Conservation (phyloP, 1,284 basidiomycete genomes). For the Apiotrichum akiyoshidainum region DNA sequence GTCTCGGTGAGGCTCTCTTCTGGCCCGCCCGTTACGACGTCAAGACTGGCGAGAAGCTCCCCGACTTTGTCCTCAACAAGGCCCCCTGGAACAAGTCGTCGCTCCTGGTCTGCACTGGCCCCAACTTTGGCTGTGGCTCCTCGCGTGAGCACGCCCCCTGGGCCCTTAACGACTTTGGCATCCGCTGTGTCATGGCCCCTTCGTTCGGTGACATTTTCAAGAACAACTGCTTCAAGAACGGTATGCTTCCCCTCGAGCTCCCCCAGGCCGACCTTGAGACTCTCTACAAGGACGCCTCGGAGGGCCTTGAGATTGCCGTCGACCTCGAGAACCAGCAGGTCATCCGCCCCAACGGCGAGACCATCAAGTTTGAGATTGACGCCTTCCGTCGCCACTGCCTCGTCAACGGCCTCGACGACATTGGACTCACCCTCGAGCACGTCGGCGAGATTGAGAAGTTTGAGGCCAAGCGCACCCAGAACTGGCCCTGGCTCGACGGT, state of each 20-base stretch:
- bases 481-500: slow-evolving; percentile 93
- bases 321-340: slow-evolving; percentile 86
- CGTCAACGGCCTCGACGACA: slow-evolving; percentile 90
- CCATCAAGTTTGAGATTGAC: slow-evolving; percentile 75
- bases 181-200: slow-evolving; percentile 85
- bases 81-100: slow-evolving; percentile 74
- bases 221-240: slow-evolving; percentile 81
- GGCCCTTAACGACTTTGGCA: slow-evolving; percentile 95
- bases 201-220: slow-evolving; percentile 92
- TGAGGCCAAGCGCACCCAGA: slow-evolving; percentile 67
- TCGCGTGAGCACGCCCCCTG: slow-evolving; percentile 94
- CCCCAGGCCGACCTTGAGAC: slow-evolving; percentile 71
- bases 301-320: slow-evolving; percentile 76
- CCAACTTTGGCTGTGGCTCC: slow-evolving; percentile 93
- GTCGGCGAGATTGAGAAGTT: slow-evolving; percentile 66
- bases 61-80: slow-evolving; percentile 85
- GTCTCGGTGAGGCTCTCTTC: slow-evolving; percentile 85
- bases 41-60: slow-evolving; percentile 67
- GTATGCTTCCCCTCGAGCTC: slow-evolving; percentile 82
- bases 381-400: slow-evolving; percentile 86
- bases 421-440: slow-evolving; percentile 82
- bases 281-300: slow-evolving; percentile 75
- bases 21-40: slow-evolving; percentile 77
- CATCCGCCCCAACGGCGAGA: slow-evolving; percentile 69
- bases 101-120: slow-evolving; percentile 82